Evolutionary conservation across 345 rosid species (phyloP).

Genomic region (Dovyalis caffra): DNA sequence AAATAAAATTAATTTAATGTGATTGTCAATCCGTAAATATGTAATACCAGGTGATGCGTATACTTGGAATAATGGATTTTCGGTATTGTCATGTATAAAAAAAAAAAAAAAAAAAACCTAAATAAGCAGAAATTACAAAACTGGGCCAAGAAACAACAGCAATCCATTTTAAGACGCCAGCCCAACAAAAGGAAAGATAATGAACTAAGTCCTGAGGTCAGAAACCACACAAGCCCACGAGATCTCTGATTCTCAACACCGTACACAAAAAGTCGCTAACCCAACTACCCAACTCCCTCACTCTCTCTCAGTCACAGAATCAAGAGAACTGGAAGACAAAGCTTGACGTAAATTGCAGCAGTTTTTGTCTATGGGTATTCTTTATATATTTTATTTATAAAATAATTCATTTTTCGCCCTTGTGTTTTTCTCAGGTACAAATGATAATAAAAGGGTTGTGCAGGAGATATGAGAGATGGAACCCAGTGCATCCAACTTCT

Average conservation of each 20-base stretch:
- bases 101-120: too few relatives aligned
- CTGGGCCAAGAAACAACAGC: background rate
- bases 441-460: slow-evolving; percentile 84
- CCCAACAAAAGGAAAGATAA: background rate
- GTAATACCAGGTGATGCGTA: too few relatives aligned
- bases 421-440: slow-evolving; percentile 30
- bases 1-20: too few relatives aligned
- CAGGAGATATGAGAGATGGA: slow-evolving; percentile 81
- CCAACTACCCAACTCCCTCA: too few relatives aligned
- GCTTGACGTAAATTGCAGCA: background rate
- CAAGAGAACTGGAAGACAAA: background rate
- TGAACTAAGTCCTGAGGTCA: background rate
- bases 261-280: too few relatives aligned
- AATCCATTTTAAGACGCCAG: background rate
- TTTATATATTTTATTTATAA: too few relatives aligned
- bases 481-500: slow-evolving; percentile 82
- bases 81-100: too few relatives aligned
- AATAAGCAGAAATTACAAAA: too few relatives aligned
- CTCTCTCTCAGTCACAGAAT: background rate
- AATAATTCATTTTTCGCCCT: too few relatives aligned
- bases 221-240: background rate
- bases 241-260: background rate
- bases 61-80: too few relatives aligned
- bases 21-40: too few relatives aligned
- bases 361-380: background rate